These are phyloP conservation scores for Ramalina peruviana DNA, from an alignment of 495 filamentous ascomycete genomes.

Conservation along the genomic window DNA sequence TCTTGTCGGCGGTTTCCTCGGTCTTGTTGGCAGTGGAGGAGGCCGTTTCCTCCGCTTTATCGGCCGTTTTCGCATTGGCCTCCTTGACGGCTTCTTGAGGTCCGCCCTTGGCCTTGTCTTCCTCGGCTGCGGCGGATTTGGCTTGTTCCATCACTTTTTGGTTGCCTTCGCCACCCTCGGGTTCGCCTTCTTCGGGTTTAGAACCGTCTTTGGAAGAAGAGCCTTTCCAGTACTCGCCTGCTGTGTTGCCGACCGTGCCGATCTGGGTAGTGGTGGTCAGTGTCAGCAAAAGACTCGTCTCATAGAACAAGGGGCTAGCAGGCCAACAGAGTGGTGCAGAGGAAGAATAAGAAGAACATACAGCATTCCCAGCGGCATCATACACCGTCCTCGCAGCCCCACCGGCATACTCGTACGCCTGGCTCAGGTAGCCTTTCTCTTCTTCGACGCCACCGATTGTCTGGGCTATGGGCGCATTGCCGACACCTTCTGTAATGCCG, in stretches of 20 bases:
- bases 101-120: neutral
- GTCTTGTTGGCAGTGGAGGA: slow-evolving; percentile 2
- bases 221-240: slow-evolving; percentile 7
- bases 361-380: slow-evolving; percentile 11
- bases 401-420: slow-evolving; percentile 7
- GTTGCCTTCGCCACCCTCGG: neutral
- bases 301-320: too few relatives aligned
- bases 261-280: neutral
- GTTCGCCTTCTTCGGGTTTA: neutral
- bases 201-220: neutral
- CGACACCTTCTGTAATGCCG: slow-evolving; percentile 10
- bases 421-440: slow-evolving; percentile 9
- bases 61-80: neutral
- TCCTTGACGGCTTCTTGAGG: neutral
- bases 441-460: slow-evolving; percentile 9
- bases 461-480: slow-evolving; percentile 8
- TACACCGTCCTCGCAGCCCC: slow-evolving; percentile 7
- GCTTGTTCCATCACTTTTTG: slow-evolving; percentile 2
- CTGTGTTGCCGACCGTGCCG: slow-evolving; percentile 9
- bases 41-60: neutral
- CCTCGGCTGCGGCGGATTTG: neutral
- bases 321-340: neutral
- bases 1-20: too few relatives aligned
- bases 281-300: neutral
- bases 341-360: neutral